Evolutionary conservation across 1,139 yeast species (phyloP).

Genomic region (Arxiozyma slooffiae): DNA sequence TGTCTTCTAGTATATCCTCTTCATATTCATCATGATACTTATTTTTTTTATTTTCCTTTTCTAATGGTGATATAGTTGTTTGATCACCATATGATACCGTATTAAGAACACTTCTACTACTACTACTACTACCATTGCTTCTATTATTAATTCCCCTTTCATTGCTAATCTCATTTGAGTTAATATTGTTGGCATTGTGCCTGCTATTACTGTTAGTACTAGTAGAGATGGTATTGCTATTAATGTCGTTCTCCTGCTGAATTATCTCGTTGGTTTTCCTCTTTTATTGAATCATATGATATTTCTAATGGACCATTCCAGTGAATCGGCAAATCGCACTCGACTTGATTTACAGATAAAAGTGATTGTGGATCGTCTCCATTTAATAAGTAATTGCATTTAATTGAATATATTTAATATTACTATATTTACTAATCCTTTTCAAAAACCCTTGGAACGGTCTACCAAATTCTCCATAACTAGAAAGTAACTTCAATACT

Average conservation of each 20-base stretch:
- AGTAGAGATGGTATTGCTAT: not conserved
- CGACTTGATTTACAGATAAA: conserved; percentile 25
- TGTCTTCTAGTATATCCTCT: conserved; percentile 14
- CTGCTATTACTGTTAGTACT: not conserved
- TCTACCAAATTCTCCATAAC: conserved; percentile 23
- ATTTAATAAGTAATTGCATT: conserved; percentile 12
- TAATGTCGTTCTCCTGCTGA: not conserved
- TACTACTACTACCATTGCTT: no score
- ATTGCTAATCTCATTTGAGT: no score
- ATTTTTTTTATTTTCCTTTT: not conserved
- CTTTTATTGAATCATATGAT: conserved; percentile 7
- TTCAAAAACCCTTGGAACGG: conserved; percentile 26
- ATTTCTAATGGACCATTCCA: conserved; percentile 30
- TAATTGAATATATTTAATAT: conserved; percentile 21
- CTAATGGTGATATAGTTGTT: not conserved
- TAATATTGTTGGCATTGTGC: no score
- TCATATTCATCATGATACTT: conserved; percentile 2
- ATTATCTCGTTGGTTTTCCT: not conserved
- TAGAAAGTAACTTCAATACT: conserved; percentile 25
- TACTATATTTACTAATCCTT: conserved; percentile 26
- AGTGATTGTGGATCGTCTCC: conserved; percentile 15
- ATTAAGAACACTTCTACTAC: not conserved
- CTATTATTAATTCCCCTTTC: not conserved
- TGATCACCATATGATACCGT: not conserved
- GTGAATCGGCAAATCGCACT: conserved; percentile 27